phyloP scores from a whole-genome alignment of 1,139 yeast species.

The Tardiomyces blankii region DNA sequence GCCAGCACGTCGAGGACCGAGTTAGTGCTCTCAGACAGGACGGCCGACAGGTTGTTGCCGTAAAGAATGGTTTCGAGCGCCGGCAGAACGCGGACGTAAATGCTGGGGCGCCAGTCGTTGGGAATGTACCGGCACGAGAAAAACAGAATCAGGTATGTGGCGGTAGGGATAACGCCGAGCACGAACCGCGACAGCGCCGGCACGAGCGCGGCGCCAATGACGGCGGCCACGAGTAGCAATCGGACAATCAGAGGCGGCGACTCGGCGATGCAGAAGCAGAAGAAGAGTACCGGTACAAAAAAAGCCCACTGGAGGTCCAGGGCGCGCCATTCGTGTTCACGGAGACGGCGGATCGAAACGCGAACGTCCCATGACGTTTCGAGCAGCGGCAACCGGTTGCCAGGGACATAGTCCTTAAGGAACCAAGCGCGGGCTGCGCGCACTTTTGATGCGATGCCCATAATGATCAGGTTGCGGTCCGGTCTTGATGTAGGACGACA shows the following conservation, averaged over 20 bases:
- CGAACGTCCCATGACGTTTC: slow-evolving; percentile 49
- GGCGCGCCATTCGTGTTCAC: slow-evolving; percentile 33
- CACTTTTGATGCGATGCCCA: slow-evolving; percentile 14
- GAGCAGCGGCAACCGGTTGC: slow-evolving; percentile 44
- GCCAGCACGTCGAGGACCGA: slow-evolving; percentile 70
- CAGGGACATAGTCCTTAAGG: slow-evolving; percentile 44
- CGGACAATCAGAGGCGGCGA: slow-evolving; percentile 42
- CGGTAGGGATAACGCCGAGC: slow-evolving; percentile 73
- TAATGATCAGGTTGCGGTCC: slow-evolving; percentile 1
- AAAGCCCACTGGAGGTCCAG: slow-evolving; percentile 31
- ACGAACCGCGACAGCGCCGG: slow-evolving; percentile 79
- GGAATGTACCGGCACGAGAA: slow-evolving; percentile 75
- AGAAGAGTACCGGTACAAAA: slow-evolving; percentile 32
- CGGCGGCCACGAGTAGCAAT: slow-evolving; percentile 27
- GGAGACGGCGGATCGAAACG: slow-evolving; percentile 37
- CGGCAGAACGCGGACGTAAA: slow-evolving; percentile 82
- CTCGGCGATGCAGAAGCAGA: slow-evolving; percentile 39
- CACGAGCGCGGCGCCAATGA: slow-evolving; percentile 30
- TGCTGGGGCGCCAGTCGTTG: slow-evolving; percentile 71
- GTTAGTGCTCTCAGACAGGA: slow-evolving; percentile 66
- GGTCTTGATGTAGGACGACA: not conserved
- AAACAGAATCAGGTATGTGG: slow-evolving; percentile 80
- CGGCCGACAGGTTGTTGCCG: slow-evolving; percentile 85
- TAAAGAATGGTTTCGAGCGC: slow-evolving; percentile 89
- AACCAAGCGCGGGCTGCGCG: slow-evolving; percentile 15